Base-by-base conservation (phyloP, 1,284 basidiomycete genomes). In the Erythrobasidium hasegawianum region DNA sequence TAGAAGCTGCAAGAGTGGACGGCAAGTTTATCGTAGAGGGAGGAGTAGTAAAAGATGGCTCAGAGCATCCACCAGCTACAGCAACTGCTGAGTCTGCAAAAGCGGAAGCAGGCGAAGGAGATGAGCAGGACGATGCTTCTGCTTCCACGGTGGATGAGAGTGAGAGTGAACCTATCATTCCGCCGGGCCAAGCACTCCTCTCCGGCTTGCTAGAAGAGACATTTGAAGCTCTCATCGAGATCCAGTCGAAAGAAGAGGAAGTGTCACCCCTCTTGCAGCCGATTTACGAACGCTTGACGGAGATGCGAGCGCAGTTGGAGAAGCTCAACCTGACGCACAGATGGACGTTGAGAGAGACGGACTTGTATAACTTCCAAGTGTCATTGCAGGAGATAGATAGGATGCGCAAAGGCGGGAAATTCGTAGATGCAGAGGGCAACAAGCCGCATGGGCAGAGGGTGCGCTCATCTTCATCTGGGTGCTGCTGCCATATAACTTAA, bases 361-460 rank as follows among this genome's bases (percentile, higher is more conserved):
- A 70, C 69, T 70, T 76, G 38, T 76, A 72, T 76, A 83, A 82
- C 78, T 98, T 96, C 78, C 90, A 91, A 43, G 81, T 95, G 58
- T 90, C 90, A 75, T 80, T 99, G 71, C 89, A 95, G 75, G 94
- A 98, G 77, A 94, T 99, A 60, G 95, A 99, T 79, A 87, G 89
- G 76, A 90, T 97, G 89, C 82, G 95, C 22, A 86, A 97, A 7
- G 91, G 97, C 71, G 95, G 95, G 70, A 96, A 96, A 79, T 98
- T 97, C 76, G 87, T 97, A 26, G 94, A 98, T 75, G 83, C 88
- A 0, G 91, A 97, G 59, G 96, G 94, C 3, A 88, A 93, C 76
- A 84, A 89, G 71, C 91, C 92, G 1, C 82, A 86, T 67, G 92
- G 92, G 18, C 92, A 96, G 85, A 90, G 90, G 75, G 92, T 92